Conservation (phyloP, 129 eudicot species). For the Dittrichia graveolens region DNA sequence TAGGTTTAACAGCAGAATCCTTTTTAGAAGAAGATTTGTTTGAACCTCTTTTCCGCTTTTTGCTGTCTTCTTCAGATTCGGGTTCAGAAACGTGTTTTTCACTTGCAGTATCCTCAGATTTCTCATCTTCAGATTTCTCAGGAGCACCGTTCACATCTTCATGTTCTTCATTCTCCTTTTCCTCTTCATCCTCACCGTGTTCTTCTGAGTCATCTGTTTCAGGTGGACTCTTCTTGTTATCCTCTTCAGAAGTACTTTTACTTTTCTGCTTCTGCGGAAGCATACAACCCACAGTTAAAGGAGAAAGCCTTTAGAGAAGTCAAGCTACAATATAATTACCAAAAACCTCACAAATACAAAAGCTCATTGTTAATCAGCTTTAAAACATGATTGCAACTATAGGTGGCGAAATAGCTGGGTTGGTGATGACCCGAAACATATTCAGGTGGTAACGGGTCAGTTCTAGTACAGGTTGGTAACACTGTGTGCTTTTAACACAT, state of each 20-base stretch:
- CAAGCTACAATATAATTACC: no score
- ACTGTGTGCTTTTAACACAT: not conserved
- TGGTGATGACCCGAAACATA: not conserved
- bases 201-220: conserved; percentile 59
- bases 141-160: conserved; percentile 52
- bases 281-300: not conserved
- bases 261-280: conserved; percentile 56
- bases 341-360: no score
- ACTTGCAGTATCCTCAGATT: conserved; percentile 54
- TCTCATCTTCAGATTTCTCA: conserved; percentile 64
- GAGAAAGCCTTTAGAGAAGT: not conserved
- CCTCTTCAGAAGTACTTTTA: conserved; percentile 47
- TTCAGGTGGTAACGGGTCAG: no score
- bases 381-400: not conserved
- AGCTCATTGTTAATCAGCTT: not conserved
- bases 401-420: not conserved
- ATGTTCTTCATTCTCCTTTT: conserved; percentile 43
- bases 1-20: conserved; percentile 50
- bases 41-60: conserved; percentile 47
- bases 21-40: conserved; percentile 53
- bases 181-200: conserved; percentile 45
- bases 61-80: conserved; percentile 60
- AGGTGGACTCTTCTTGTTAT: conserved; percentile 45
- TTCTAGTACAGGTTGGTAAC: no score
- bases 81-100: conserved; percentile 63